phyloP scores from a whole-genome alignment of 2,329 filamentous ascomycete genomes.

The Sphaerulina musiva region DNA sequence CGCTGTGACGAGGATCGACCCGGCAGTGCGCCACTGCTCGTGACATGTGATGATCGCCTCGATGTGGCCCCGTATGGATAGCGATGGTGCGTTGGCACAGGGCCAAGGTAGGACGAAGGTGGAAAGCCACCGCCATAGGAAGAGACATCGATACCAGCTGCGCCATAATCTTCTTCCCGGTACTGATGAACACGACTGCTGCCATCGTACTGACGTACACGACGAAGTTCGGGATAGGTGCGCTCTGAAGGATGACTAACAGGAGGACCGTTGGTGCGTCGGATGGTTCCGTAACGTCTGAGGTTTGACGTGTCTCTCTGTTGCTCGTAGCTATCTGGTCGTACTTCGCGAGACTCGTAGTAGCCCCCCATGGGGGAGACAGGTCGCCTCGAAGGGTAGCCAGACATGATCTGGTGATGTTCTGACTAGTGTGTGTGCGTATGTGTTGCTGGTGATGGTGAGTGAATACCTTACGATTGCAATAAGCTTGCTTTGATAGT shows the following conservation, averaged over 20 bases:
- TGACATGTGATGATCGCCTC: background rate
- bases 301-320: background rate
- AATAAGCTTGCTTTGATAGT: no score
- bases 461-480: no score
- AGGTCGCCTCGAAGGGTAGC: constrained; percentile 2
- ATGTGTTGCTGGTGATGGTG: no score
- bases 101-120: background rate
- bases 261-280: background rate
- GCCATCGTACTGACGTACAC: constrained; percentile 1
- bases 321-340: background rate
- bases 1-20: constrained; percentile 1
- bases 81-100: background rate
- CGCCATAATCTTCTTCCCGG: background rate
- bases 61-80: background rate
- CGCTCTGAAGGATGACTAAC: background rate
- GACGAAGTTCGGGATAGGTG: background rate
- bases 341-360: constrained; percentile 1
- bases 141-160: constrained; percentile 1
- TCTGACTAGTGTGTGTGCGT: no score
- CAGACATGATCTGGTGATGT: background rate
- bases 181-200: no score
- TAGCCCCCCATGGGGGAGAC: constrained; percentile 3
- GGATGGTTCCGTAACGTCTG: constrained; percentile 2
- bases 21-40: background rate
- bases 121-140: background rate